Evolutionary conservation across 2,329 filamentous ascomycete species (phyloP).

Genomic region (Penicillium sp.): DNA sequence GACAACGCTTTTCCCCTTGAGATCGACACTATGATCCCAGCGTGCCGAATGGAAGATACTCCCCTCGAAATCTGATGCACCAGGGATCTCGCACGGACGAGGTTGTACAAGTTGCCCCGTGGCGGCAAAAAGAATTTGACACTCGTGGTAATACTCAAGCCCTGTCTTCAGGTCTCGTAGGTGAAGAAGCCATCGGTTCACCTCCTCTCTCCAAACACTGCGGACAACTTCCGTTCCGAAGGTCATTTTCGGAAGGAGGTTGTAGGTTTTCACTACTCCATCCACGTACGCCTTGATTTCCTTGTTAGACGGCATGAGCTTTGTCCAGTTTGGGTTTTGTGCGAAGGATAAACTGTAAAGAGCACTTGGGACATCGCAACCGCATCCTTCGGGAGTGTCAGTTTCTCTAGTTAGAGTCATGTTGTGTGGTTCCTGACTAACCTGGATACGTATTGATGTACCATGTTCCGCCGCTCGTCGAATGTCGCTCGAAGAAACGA

Average conservation of each 20-base stretch:
- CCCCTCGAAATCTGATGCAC: slow-evolving; percentile 24
- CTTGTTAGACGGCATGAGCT: slow-evolving; percentile 49
- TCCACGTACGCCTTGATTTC: slow-evolving; percentile 57
- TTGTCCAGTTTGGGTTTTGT: slow-evolving; percentile 54
- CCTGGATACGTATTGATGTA: slow-evolving; percentile 62
- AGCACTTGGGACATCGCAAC: slow-evolving; percentile 55
- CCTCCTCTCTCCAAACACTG: slow-evolving; percentile 54
- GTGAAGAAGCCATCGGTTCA: slow-evolving; percentile 49
- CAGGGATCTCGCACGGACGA: slow-evolving; percentile 43
- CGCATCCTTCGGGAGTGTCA: slow-evolving; percentile 41
- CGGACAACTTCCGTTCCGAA: slow-evolving; percentile 18
- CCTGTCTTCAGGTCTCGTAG: slow-evolving; percentile 16
- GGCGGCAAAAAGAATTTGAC: slow-evolving; percentile 54
- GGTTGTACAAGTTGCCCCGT: slow-evolving; percentile 59
- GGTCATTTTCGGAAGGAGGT: slow-evolving; percentile 39
- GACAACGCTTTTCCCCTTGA: slow-evolving; percentile 31
- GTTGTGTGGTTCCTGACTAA: not conserved
- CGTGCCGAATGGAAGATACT: slow-evolving; percentile 31
- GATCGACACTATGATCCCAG: slow-evolving; percentile 27
- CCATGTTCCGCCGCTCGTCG: slow-evolving; percentile 64
- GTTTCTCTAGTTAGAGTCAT: not conserved
- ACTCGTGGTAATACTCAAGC: slow-evolving; percentile 39
- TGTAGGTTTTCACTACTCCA: slow-evolving; percentile 46
- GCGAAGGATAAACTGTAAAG: slow-evolving; percentile 60
- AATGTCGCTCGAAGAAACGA: slow-evolving; percentile 60